A percentile compares a stretch with the other conserved stretches of the same genome.
Evolutionary conservation across 1,284 basidiomycete species (phyloP).

Genomic region (Pseudozyma hubeiensis): DNA sequence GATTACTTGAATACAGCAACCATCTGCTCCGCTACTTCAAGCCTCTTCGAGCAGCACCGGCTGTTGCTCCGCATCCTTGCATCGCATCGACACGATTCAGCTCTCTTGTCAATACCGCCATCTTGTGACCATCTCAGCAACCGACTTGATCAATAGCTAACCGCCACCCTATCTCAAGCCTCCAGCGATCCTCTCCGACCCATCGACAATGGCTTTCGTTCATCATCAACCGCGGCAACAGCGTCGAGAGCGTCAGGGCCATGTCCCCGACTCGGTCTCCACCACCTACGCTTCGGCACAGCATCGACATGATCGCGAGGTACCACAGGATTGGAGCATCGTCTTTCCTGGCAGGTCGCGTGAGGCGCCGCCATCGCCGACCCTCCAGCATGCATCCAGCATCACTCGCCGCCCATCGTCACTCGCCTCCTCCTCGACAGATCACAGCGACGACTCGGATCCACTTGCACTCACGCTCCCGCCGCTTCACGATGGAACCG

Average conservation of each 20-base stretch:
- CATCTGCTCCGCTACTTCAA: no score
- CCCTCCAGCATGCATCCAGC: neutral
- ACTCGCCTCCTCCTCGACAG: conserved; percentile 5
- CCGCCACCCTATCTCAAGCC: neutral
- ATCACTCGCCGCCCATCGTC: conserved; percentile 2
- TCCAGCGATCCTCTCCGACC: neutral
- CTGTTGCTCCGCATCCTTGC: neutral
- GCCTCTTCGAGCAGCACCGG: neutral
- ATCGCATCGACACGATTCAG: neutral
- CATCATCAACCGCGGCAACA: conserved; percentile 50
- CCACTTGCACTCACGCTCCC: conserved; percentile 38
- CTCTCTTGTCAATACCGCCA: neutral
- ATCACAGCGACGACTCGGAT: conserved; percentile 16
- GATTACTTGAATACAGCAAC: no score
- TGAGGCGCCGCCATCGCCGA: conserved; percentile 14
- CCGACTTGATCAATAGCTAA: no score
- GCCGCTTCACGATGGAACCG: conserved; percentile 45
- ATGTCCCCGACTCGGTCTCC: conserved; percentile 12
- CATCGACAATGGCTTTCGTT: conserved; percentile 37
- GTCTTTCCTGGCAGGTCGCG: conserved; percentile 45
- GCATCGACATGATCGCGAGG: conserved; percentile 17
- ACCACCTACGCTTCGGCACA: conserved; percentile 10
- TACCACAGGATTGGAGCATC: conserved; percentile 45
- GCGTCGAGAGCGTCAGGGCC: conserved; percentile 29
- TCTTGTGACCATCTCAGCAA: no score